phyloP scores from a whole-genome alignment of 108 stramenopile genomes.

The Ochromonas danica region DNA sequence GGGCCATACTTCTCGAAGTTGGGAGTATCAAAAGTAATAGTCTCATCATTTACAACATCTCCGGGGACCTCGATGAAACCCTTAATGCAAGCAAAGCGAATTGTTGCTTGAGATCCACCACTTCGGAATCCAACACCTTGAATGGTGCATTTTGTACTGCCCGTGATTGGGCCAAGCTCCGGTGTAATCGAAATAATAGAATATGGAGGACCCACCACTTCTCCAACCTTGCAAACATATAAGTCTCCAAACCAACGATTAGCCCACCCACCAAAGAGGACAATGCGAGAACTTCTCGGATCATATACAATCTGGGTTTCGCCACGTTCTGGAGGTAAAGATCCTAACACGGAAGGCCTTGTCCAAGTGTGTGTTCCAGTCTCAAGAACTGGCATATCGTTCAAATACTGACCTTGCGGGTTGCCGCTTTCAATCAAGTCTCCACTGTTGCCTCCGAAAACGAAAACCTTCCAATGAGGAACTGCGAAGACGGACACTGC shows the following conservation, averaged over 20 bases:
- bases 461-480: conserved; percentile 73
- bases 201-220: conserved; percentile 77
- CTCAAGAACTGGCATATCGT: conserved; percentile 64
- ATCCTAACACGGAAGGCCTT: conserved; percentile 51
- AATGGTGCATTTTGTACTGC: conserved; percentile 54
- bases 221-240: conserved; percentile 60
- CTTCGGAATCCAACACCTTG: conserved; percentile 64
- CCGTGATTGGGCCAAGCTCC: conserved; percentile 67
- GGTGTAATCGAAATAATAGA: conserved; percentile 50
- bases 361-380: conserved; percentile 58
- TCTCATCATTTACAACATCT: conserved; percentile 53
- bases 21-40: conserved; percentile 63
- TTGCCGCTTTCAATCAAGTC: conserved; percentile 49
- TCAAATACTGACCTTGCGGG: conserved; percentile 60
- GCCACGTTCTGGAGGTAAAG: conserved; percentile 60
- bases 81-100: conserved; percentile 61
- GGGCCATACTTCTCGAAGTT: conserved; percentile 63
- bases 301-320: conserved; percentile 58
- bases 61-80: conserved; percentile 65
- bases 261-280: conserved; percentile 76
- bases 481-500: conserved; percentile 70
- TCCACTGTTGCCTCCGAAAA: conserved; percentile 76
- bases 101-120: conserved; percentile 42
- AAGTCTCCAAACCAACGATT: conserved; percentile 69
- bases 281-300: conserved; percentile 38